Evolutionary conservation across 352 stramenopile species (phyloP).

Genomic region (Blastocystis sp.): DNA sequence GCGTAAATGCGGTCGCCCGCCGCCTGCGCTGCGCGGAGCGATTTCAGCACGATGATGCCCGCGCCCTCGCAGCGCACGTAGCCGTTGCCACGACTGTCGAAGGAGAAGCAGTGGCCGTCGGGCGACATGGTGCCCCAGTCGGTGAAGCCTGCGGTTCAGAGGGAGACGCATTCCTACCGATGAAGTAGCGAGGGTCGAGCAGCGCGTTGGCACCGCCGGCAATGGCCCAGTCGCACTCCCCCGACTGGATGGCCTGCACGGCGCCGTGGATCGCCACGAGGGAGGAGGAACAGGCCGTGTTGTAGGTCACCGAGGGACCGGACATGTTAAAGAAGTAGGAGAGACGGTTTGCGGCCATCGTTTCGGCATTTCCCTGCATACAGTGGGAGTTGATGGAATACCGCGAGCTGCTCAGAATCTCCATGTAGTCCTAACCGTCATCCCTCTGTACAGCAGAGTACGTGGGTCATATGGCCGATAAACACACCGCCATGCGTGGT

Average conservation of each 20-base stretch:
- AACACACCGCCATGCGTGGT: conserved; percentile 52
- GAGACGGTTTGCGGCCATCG: conserved; percentile 65
- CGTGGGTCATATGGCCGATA: conserved; percentile 69
- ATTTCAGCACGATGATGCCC: conserved; percentile 61
- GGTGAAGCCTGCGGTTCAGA: conserved; percentile 28
- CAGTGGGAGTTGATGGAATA: conserved; percentile 67
- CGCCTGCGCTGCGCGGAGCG: conserved; percentile 2
- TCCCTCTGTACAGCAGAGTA: not conserved
- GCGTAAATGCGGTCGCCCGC: conserved; percentile 56
- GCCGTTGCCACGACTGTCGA: conserved; percentile 59
- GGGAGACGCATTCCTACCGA: conserved; percentile 16
- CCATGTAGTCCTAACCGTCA: conserved; percentile 68
- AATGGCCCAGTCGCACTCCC: conserved; percentile 58
- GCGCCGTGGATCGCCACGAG: conserved; percentile 58
- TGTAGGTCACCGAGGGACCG: conserved; percentile 56
- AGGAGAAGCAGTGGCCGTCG: conserved; percentile 64
- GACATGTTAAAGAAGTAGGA: conserved; percentile 66
- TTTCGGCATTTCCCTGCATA: conserved; percentile 68
- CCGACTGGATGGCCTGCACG: conserved; percentile 45
- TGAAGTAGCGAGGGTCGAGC: conserved; percentile 69
- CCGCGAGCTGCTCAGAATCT: conserved; percentile 54
- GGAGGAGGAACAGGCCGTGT: conserved; percentile 68
- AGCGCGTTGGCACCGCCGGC: conserved; percentile 66
- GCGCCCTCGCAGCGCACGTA: conserved; percentile 67
- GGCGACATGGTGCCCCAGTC: conserved; percentile 69